Base-by-base conservation (phyloP, 768 basidiomycete genomes). In the Tephrocybe rancida region DNA sequence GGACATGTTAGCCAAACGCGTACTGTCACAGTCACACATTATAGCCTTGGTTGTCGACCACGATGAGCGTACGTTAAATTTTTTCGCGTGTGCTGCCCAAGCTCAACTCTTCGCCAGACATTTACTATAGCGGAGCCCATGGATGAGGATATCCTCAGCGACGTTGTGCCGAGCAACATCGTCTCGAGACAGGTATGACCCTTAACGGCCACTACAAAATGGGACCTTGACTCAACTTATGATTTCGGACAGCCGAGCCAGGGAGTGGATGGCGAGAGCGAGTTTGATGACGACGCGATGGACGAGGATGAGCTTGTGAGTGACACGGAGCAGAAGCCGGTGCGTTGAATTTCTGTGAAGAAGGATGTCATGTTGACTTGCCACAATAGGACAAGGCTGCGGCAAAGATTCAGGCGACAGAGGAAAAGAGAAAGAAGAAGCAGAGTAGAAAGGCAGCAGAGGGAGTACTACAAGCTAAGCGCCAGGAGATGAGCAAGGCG, bases 91-190 rank as follows among this genome's bases (percentile, higher is more conserved):
- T 14, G 22, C 19, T 7, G 13, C 18, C 29, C 0, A 24, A 13
- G 24, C 51, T 57, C 5, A 56, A 21, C 10, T 5, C 26, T 26
- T 30, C 21, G 44, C 38, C 42, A 76, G 76, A 61, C 73, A 22
- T 76, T 77, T 52, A 77, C 74, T 10, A 61, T 75, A 0, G 69
- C 65, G 22, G 68, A 70, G 34, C 64, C 70, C 22, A 74, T 73
- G 67, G 80, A 83, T 10, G 93, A 94, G 48, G 94, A 95, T 68
- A 87, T 92, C 45, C 79, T 97, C 56, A 92, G 90, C 63, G 94
- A 96, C 68, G 83, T 95, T 52, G 86, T 96, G 7, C 94, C 94
- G 2, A 90, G 87, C 67, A 92, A 93, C 66, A 92, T 95, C 58
- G 87, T 95, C 42, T 95, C 92, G 50, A 84, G 94, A 64, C 89